Percentiles rank a stretch among this genome's conserved stretches.
Evolutionary conservation across 441 rosid species (phyloP).

Genomic region (Erysimum pusillum): DNA sequence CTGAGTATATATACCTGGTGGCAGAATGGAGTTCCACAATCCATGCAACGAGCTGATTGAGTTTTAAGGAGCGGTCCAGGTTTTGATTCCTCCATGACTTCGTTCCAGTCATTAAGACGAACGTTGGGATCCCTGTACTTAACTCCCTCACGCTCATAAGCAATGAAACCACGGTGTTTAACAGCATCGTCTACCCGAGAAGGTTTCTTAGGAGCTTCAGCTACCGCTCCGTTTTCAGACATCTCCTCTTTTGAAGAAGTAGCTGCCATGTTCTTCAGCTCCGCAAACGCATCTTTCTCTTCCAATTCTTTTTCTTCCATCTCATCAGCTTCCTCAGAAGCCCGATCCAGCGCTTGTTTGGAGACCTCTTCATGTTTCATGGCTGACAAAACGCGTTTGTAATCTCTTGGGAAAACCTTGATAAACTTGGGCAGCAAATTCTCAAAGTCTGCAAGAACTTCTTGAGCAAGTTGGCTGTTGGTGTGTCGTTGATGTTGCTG

Average conservation of each 20-base stretch:
- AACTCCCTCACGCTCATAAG: slow-evolving; percentile 96
- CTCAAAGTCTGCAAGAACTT: slow-evolving; percentile 85
- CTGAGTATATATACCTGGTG: slow-evolving; percentile 72
- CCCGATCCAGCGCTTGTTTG: slow-evolving; percentile 50
- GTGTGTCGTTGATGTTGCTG: slow-evolving; percentile 98
- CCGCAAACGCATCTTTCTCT: slow-evolving; percentile 88
- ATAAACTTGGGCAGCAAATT: slow-evolving; percentile 81
- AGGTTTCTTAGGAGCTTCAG: slow-evolving; percentile 68
- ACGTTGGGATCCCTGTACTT: slow-evolving; percentile 91
- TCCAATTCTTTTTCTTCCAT: slow-evolving; percentile 64
- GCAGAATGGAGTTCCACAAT: slow-evolving; percentile 99
- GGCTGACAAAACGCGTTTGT: slow-evolving; percentile 88
- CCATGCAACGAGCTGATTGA: slow-evolving; percentile 99
- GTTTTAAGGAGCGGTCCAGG: slow-evolving; percentile 92
- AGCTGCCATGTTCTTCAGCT: slow-evolving; percentile 91
- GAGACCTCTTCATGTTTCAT: slow-evolving; percentile 71
- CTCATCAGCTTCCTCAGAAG: slow-evolving; percentile 64
- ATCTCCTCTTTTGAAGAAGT: slow-evolving; percentile 57
- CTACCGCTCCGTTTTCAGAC: slow-evolving; percentile 56
- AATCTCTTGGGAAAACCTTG: slow-evolving; percentile 98
- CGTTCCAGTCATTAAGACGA: slow-evolving; percentile 93
- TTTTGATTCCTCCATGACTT: slow-evolving; percentile 87
- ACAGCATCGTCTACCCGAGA: slow-evolving; percentile 69
- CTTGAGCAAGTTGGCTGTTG: slow-evolving; percentile 88
- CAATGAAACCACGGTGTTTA: slow-evolving; percentile 89